These are phyloP conservation scores for Clohesyomyces aquaticus DNA, from an alignment of 495 filamentous ascomycete genomes.

Conservation along the genomic window DNA sequence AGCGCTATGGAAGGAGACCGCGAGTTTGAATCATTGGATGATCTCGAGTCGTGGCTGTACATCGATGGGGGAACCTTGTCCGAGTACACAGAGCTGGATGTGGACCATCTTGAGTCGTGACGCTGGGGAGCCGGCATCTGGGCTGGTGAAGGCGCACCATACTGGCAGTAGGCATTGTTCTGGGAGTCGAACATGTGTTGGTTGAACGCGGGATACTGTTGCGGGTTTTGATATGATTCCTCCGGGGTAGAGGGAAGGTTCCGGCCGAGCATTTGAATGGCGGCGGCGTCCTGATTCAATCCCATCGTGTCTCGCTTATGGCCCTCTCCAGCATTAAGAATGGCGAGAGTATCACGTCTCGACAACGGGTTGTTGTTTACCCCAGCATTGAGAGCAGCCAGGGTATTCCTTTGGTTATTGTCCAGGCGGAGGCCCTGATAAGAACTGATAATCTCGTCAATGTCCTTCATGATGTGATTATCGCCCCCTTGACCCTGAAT, in stretches of 20 bases:
- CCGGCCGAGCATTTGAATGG: slow-evolving; percentile 23
- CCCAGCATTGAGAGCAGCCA: slow-evolving; percentile 8
- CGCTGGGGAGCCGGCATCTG: slow-evolving; percentile 12
- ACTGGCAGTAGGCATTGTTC: slow-evolving; percentile 9
- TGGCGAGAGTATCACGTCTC: slow-evolving; percentile 26
- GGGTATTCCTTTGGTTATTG: slow-evolving; percentile 15
- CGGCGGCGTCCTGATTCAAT: slow-evolving; percentile 29
- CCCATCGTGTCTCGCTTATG: slow-evolving; percentile 21
- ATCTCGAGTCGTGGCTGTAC: slow-evolving; percentile 31
- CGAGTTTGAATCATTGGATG: slow-evolving; percentile 9
- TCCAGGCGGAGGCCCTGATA: slow-evolving; percentile 30
- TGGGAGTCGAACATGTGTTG: slow-evolving; percentile 14
- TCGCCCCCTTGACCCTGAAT: slow-evolving; percentile 10
- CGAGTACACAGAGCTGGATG: slow-evolving; percentile 35
- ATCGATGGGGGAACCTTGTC: slow-evolving; percentile 28
- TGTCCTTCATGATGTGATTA: slow-evolving; percentile 36
- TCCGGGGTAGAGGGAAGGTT: slow-evolving; percentile 32
- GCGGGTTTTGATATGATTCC: slow-evolving; percentile 4
- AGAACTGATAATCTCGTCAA: slow-evolving; percentile 35
- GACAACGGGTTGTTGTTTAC: background rate
- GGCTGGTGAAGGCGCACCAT: slow-evolving; percentile 19
- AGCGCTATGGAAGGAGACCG: background rate
- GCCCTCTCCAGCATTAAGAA: slow-evolving; percentile 25
- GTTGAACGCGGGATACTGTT: slow-evolving; percentile 26
- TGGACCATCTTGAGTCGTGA: slow-evolving; percentile 21